Percentiles rank a stretch among this genome's conserved stretches.
Evolutionary conservation across 805 yeast genomes (phyloP).

Genomic region (Geotrichum ghanense): DNA sequence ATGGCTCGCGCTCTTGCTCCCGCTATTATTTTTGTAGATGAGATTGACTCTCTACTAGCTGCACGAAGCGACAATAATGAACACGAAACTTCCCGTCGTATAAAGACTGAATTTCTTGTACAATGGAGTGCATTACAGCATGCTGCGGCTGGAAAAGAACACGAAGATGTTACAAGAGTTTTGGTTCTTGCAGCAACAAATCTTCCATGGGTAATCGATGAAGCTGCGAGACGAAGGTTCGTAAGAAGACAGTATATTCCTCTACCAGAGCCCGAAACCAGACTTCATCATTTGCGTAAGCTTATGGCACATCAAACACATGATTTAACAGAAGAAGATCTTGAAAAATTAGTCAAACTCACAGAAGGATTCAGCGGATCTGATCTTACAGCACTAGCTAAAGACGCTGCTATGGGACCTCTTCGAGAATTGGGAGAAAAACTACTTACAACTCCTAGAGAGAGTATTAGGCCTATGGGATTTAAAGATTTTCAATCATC

Average conservation of each 20-base stretch:
- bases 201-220: conserved; percentile 94
- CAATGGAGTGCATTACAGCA: conserved; percentile 91
- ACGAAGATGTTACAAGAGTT: conserved; percentile 48
- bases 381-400: conserved; percentile 86
- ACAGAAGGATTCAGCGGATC: conserved; percentile 85
- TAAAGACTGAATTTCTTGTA: conserved; percentile 87
- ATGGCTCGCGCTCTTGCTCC: conserved; percentile 83
- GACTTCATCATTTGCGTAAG: conserved; percentile 57
- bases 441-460: conserved; percentile 54
- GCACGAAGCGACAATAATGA: conserved; percentile 68
- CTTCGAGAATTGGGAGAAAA: conserved; percentile 80
- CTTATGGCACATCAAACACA: conserved; percentile 64
- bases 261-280: conserved; percentile 76
- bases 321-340: conserved; percentile 52
- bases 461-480: conserved; percentile 64
- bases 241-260: conserved; percentile 90
- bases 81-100: conserved; percentile 79
- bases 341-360: conserved; percentile 45
- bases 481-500: conserved; percentile 66
- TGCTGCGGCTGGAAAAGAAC: conserved; percentile 71
- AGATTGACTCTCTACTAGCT: conserved; percentile 82
- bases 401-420: conserved; percentile 98
- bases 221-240: conserved; percentile 90
- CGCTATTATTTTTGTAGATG: conserved; percentile 89
- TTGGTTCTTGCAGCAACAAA: conserved; percentile 91